Evolutionary conservation across 2,329 filamentous ascomycete species (phyloP).

Genomic region (Colletotrichum ledebouriae): DNA sequence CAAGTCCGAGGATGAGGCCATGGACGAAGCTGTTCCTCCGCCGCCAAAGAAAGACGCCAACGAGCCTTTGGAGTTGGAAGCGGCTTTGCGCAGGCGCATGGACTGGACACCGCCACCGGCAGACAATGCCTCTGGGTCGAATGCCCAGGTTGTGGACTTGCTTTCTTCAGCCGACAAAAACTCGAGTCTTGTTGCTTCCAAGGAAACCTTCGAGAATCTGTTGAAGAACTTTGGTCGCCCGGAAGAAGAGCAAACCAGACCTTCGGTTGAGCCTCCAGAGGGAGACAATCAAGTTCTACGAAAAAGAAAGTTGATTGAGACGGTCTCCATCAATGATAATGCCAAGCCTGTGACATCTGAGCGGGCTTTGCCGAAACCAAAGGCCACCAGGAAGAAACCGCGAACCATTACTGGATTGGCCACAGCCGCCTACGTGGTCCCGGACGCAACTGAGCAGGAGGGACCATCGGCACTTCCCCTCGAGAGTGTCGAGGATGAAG

Average conservation of each 20-base stretch:
- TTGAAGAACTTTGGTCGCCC: constrained; percentile 58
- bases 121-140: constrained; percentile 50
- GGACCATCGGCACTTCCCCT: constrained; percentile 46
- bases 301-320: constrained; percentile 70
- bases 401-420: constrained; percentile 84
- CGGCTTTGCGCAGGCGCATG: constrained; percentile 67
- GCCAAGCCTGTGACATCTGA: constrained; percentile 44
- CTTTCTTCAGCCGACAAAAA: constrained; percentile 46
- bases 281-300: constrained; percentile 55
- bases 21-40: constrained; percentile 1
- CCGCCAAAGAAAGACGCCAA: constrained; percentile 30
- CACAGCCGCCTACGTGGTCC: constrained; percentile 74
- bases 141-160: constrained; percentile 50
- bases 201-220: constrained; percentile 59
- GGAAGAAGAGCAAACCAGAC: constrained; percentile 43
- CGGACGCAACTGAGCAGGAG: constrained; percentile 52
- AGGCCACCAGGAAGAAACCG: constrained; percentile 75
- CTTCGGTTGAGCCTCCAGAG: constrained; percentile 42
- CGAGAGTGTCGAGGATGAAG: constrained; percentile 45
- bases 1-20: constrained; percentile 44
- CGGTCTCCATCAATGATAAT: constrained; percentile 55
- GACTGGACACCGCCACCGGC: constrained; percentile 78
- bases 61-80: constrained; percentile 57
- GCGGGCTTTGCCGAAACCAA: constrained; percentile 59
- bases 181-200: constrained; percentile 37